These are phyloP conservation scores for Balamuthia mandrillaris DNA, from an alignment of 208 protist genomes.

Conservation along the genomic window DNA sequence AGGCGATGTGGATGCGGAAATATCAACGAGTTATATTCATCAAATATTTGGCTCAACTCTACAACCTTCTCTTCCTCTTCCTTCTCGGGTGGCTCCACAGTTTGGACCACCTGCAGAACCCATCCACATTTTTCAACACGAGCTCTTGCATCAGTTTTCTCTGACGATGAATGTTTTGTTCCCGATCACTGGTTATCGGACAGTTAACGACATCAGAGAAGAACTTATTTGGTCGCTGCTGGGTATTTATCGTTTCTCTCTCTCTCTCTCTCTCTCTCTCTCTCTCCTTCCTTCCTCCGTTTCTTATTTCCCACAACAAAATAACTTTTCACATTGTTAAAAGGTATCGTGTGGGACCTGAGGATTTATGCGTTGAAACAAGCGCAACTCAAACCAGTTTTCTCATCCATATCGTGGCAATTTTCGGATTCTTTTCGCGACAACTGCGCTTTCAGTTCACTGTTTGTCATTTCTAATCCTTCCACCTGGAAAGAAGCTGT, in stretches of 20 bases:
- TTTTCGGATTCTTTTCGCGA: conserved; percentile 10
- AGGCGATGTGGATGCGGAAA: too few relatives aligned
- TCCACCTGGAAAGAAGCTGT: background rate
- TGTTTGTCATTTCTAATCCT: background rate
- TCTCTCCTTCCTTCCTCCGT: background rate
- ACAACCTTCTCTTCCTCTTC: too few relatives aligned
- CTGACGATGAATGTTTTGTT: conserved; percentile 15
- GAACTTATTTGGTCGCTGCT: background rate
- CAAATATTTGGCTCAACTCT: too few relatives aligned
- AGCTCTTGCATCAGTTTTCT: conserved; percentile 19
- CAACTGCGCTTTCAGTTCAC: background rate
- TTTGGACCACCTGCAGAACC: background rate
- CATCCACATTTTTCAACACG: conserved; percentile 10
- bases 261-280: background rate
- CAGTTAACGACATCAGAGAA: background rate
- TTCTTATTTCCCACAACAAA: background rate
- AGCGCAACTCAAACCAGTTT: background rate
- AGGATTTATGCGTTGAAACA: background rate
- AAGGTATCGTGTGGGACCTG: background rate
- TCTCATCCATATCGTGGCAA: background rate
- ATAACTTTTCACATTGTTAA: background rate
- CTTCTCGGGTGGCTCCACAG: background rate
- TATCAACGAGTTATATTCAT: too few relatives aligned
- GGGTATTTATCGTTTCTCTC: background rate
- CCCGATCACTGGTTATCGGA: background rate